These are phyloP conservation scores for Hyaloperonospora arabidopsidis DNA, from an alignment of 352 stramenopile species.

Conservation along the genomic window DNA sequence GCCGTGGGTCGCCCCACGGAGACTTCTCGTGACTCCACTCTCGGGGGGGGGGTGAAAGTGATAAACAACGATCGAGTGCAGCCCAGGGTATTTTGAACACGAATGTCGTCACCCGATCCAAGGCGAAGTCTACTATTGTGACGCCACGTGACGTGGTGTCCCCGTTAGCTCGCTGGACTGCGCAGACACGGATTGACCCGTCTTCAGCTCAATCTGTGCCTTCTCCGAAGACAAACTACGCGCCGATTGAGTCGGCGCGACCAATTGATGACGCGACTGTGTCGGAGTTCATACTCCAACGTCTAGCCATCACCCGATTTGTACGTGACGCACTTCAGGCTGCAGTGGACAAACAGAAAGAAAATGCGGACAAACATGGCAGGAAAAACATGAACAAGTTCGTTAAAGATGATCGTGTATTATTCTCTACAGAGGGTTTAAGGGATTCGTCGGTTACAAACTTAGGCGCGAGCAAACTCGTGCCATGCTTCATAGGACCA, in stretches of 20 bases:
- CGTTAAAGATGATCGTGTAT: background rate
- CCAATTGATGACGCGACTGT: background rate
- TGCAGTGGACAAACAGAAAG: background rate
- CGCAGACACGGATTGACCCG: background rate
- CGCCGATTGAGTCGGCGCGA: background rate
- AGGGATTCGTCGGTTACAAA: background rate
- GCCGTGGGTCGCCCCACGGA: background rate
- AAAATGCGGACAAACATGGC: conserved; percentile 3
- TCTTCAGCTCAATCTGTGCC: background rate
- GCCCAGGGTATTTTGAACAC: background rate
- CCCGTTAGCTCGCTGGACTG: background rate
- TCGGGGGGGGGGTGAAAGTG: background rate
- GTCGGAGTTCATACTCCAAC: background rate
- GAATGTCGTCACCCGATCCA: background rate
- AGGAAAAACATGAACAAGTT: background rate
- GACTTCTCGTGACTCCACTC: background rate
- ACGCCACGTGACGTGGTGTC: background rate
- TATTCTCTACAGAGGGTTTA: background rate
- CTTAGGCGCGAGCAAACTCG: background rate
- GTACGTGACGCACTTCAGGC: background rate
- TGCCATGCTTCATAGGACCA: background rate
- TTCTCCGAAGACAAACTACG: background rate
- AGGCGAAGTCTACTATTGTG: background rate
- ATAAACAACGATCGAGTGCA: background rate
- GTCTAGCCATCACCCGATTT: background rate